A percentile compares a stretch with the other conserved stretches of the same genome.
Evolutionary conservation across 148 eudicot genomes (phyloP).

Genomic region (Heliamphora exappendiculata): DNA sequence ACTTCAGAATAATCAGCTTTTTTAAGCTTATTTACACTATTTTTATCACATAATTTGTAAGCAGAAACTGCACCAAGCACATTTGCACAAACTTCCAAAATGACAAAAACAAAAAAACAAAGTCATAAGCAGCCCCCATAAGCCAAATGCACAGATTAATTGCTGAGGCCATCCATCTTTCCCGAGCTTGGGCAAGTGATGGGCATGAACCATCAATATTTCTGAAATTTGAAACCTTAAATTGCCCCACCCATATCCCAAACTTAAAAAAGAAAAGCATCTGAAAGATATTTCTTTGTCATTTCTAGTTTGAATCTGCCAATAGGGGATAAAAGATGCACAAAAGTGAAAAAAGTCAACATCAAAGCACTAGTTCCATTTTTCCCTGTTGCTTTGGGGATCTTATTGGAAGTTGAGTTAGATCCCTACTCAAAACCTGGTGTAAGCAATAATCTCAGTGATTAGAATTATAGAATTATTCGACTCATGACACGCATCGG

Average conservation of each 20-base stretch:
- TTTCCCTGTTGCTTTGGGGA: background rate
- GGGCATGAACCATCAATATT: no score
- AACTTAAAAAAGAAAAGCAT: background rate
- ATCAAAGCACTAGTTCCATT: background rate
- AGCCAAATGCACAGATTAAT: no score
- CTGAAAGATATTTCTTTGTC: background rate
- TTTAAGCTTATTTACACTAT: background rate
- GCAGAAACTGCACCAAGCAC: background rate
- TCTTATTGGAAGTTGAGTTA: background rate
- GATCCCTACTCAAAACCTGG: background rate
- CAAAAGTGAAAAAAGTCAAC: background rate
- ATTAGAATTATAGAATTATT: no score
- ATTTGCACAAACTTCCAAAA: no score
- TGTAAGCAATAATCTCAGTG: background rate
- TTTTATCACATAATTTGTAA: background rate
- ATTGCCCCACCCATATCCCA: background rate
- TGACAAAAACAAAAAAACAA: no score
- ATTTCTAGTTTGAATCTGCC: background rate
- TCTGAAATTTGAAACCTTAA: no score
- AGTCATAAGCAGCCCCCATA: no score
- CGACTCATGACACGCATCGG: no score
- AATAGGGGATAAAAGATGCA: background rate
- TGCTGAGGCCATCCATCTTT: no score
- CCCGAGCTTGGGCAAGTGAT: background rate
- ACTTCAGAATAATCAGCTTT: no score